These are phyloP conservation scores for Solanum pennellii DNA, from an alignment of 257 asterid species.

Conservation along the genomic window DNA sequence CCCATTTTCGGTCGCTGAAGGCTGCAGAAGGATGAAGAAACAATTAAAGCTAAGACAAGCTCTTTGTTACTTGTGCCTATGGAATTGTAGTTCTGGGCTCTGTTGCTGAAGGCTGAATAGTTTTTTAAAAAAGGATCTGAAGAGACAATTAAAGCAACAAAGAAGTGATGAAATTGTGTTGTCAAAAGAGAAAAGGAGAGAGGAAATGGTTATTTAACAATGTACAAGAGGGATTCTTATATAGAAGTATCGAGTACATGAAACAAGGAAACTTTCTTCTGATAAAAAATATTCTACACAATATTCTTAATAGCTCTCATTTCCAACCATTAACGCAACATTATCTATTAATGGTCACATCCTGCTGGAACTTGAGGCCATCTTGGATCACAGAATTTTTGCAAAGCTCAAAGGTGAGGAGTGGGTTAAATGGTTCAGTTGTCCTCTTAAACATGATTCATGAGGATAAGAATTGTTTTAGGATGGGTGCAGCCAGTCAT, in stretches of 20 bases:
- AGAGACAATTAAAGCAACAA: not conserved
- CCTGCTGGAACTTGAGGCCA: not conserved
- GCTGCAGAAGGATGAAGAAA: constrained; percentile 31
- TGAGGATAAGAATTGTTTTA: not conserved
- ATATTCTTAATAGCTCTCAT: not conserved
- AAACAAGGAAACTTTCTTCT: not conserved
- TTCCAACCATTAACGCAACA: not conserved
- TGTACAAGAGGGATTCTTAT: not conserved
- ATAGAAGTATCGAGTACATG: not conserved
- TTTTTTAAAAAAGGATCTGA: not conserved
- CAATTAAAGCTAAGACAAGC: not conserved
- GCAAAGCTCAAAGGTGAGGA: not conserved
- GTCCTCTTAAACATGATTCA: not conserved
- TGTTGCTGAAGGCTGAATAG: not conserved
- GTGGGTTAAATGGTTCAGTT: not conserved
- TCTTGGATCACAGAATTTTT: not conserved
- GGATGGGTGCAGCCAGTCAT: not conserved
- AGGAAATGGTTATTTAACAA: not conserved
- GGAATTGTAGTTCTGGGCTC: not conserved
- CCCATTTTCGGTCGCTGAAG: constrained; percentile 77
- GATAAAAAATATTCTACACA: not conserved
- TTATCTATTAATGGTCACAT: not conserved
- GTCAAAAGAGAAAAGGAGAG: not conserved
- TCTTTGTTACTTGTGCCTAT: not conserved
- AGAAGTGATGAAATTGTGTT: not conserved